Evolutionary conservation across 2,329 filamentous ascomycete species (phyloP).

Genomic region (Botrytis cinerea): DNA sequence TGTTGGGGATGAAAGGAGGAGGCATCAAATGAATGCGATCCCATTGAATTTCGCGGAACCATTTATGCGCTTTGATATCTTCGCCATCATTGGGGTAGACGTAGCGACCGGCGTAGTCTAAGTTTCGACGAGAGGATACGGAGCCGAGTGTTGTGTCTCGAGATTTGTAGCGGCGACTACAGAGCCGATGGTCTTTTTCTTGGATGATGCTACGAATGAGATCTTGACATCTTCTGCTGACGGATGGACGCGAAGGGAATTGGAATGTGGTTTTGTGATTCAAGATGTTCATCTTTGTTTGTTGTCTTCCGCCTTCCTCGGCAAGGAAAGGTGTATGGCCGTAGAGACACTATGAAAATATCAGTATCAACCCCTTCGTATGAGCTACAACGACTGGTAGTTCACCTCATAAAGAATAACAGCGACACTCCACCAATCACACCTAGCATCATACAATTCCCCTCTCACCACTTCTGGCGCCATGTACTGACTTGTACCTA

Average conservation of each 20-base stretch:
- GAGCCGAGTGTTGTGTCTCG: slow-evolving; percentile 53
- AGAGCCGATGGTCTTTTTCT: slow-evolving; percentile 74
- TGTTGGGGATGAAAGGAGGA: slow-evolving; percentile 79
- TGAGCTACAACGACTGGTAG: neutral
- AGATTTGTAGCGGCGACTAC: slow-evolving; percentile 70
- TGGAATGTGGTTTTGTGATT: slow-evolving; percentile 68
- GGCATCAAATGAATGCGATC: slow-evolving; percentile 66
- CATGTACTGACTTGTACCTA: slow-evolving; percentile 98
- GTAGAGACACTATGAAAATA: slow-evolving; percentile 68
- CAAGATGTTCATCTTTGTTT: slow-evolving; percentile 84
- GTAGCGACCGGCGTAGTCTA: slow-evolving; percentile 55
- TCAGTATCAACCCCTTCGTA: neutral
- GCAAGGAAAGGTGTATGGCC: slow-evolving; percentile 88
- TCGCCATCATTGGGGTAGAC: slow-evolving; percentile 84
- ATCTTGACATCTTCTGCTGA: slow-evolving; percentile 73
- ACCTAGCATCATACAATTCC: slow-evolving; percentile 83
- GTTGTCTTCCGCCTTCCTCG: slow-evolving; percentile 69
- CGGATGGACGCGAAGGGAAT: slow-evolving; percentile 67
- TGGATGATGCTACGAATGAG: slow-evolving; percentile 72
- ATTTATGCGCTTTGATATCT: slow-evolving; percentile 86
- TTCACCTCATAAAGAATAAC: slow-evolving; percentile 83
- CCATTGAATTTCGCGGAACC: slow-evolving; percentile 82
- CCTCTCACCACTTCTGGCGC: slow-evolving; percentile 88
- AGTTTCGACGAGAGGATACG: slow-evolving; percentile 27
- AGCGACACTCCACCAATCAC: slow-evolving; percentile 96